These are phyloP conservation scores for Annulohypoxylon maeteangense DNA, from an alignment of 495 filamentous ascomycete genomes.

Conservation along the genomic window DNA sequence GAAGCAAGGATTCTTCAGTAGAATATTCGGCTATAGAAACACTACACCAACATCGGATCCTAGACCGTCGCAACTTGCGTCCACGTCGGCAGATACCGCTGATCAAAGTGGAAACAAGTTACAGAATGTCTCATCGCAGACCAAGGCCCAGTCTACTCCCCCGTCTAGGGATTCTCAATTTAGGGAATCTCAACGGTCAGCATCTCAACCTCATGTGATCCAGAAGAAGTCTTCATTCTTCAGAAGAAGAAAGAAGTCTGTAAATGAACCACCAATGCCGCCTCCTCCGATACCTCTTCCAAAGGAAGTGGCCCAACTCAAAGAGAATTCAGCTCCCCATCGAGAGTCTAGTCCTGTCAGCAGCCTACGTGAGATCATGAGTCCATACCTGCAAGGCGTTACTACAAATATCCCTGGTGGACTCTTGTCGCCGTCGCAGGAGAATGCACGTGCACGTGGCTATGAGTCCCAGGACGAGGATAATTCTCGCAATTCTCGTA, in stretches of 20 bases:
- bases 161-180: slow-evolving; percentile 58
- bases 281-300: slow-evolving; percentile 43
- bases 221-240: slow-evolving; percentile 97
- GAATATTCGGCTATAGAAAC: slow-evolving; percentile 78
- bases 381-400: slow-evolving; percentile 73
- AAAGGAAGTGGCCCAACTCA: slow-evolving; percentile 47
- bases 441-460: slow-evolving; percentile 32
- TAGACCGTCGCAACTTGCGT: slow-evolving; percentile 46
- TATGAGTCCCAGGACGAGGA: slow-evolving; percentile 43
- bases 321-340: slow-evolving; percentile 41
- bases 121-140: slow-evolving; percentile 43
- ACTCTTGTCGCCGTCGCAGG: slow-evolving; percentile 25
- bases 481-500: slow-evolving; percentile 47
- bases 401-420: slow-evolving; percentile 15
- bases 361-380: slow-evolving; percentile 90
- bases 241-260: slow-evolving; percentile 87
- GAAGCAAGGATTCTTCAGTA: slow-evolving; percentile 88
- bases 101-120: slow-evolving; percentile 32
- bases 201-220: slow-evolving; percentile 62
- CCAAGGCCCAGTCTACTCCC: slow-evolving; percentile 56
- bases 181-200: slow-evolving; percentile 51
- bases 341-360: slow-evolving; percentile 77
- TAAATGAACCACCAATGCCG: slow-evolving; percentile 63
- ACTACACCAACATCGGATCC: slow-evolving; percentile 38
- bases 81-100: slow-evolving; percentile 32